These are phyloP conservation scores for Forsythia viridissima DNA, from an alignment of 257 asterid species.

Conservation along the genomic window DNA sequence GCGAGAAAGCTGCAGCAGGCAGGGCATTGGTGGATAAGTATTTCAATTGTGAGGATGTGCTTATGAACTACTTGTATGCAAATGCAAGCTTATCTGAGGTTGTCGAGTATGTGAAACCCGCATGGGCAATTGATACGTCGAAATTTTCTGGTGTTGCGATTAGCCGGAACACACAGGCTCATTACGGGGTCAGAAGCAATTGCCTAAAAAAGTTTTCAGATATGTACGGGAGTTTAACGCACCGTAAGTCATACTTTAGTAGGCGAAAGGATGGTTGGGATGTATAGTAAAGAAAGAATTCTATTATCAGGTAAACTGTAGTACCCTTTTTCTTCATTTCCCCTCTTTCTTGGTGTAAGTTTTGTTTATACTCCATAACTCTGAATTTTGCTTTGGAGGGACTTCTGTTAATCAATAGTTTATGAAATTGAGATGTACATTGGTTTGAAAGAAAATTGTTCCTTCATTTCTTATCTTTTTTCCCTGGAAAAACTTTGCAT, in stretches of 20 bases:
- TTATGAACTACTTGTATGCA: conserved; percentile 86
- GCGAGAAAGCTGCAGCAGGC: conserved; percentile 57
- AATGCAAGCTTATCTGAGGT: conserved; percentile 52
- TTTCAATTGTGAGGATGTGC: conserved; percentile 90
- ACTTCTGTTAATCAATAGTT: conserved; percentile 25
- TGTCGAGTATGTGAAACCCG: conserved; percentile 74
- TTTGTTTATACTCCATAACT: conserved; percentile 26
- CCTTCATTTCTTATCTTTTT: background rate
- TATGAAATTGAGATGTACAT: conserved; percentile 46
- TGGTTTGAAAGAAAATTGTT: conserved; percentile 19
- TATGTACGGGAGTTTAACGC: conserved; percentile 66
- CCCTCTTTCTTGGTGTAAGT: conserved; percentile 13
- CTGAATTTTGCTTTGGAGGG: conserved; percentile 40
- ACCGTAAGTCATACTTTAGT: conserved; percentile 58
- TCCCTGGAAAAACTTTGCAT: background rate
- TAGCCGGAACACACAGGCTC: conserved; percentile 70
- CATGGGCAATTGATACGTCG: conserved; percentile 79
- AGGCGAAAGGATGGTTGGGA: conserved; percentile 95
- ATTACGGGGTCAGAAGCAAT: conserved; percentile 64
- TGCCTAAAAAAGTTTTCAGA: conserved; percentile 47
- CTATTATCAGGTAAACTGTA: conserved; percentile 22
- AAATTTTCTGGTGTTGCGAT: conserved; percentile 87
- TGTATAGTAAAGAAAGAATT: conserved; percentile 47
- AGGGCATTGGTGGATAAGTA: conserved; percentile 57
- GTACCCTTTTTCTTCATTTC: background rate